Evolutionary conservation across 2,329 filamentous ascomycete genomes (phyloP).

Genomic region (Colletotrichum australisinense): DNA sequence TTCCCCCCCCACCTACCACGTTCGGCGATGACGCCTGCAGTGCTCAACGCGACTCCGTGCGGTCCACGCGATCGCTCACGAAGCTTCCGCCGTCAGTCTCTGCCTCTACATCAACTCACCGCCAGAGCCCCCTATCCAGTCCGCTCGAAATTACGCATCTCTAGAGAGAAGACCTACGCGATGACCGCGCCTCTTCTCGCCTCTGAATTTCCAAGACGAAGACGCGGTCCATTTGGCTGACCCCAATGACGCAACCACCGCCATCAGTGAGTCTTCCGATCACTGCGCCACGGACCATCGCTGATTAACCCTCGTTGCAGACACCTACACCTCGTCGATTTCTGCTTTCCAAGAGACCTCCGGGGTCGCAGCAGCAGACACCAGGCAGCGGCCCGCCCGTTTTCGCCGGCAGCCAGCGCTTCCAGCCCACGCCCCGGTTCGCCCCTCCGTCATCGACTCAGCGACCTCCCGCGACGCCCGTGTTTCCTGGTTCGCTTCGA

Average conservation of each 20-base stretch:
- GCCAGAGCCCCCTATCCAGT: neutral
- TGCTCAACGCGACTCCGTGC: constrained; percentile 4
- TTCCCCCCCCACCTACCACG: neutral
- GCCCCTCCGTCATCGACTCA: constrained; percentile 45
- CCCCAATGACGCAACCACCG: constrained; percentile 33
- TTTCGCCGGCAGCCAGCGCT: constrained; percentile 41
- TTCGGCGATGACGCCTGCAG: neutral
- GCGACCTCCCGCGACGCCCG: constrained; percentile 27
- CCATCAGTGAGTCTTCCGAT: constrained; percentile 14
- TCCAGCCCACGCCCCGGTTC: constrained; percentile 53
- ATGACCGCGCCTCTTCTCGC: neutral
- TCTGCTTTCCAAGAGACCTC: constrained; percentile 47
- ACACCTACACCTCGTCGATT: constrained; percentile 54
- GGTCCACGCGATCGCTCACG: neutral
- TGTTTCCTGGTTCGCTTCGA: constrained; percentile 24
- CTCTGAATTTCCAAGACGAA: neutral
- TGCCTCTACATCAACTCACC: neutral
- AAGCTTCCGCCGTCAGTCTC: neutral
- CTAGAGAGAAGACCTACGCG: neutral
- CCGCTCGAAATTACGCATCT: neutral
- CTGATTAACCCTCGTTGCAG: constrained; percentile 37
- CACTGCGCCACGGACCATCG: neutral
- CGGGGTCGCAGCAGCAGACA: constrained; percentile 47
- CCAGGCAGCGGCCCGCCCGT: constrained; percentile 35
- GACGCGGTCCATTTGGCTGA: constrained; percentile 31